Conservation (phyloP, 495 filamentous ascomycete genomes). For the Hypoxylon lienhwacheense region DNA sequence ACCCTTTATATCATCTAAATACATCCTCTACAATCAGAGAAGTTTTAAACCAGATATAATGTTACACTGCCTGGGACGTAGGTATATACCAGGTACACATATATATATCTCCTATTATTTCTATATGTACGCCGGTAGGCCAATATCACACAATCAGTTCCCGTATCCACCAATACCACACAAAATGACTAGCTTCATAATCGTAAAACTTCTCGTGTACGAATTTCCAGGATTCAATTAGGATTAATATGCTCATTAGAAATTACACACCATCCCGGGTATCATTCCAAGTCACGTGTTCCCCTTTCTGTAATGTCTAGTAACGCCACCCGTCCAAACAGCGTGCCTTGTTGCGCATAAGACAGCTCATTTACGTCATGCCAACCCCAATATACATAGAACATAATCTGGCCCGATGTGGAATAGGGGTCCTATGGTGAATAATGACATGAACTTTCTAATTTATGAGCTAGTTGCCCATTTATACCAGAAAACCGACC, state of each 20-base stretch:
- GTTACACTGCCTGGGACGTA: no score
- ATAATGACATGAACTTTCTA: constrained; percentile 30
- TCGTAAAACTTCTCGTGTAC: not conserved
- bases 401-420: constrained; percentile 1
- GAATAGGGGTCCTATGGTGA: not conserved
- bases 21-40: no score
- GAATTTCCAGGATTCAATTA: constrained; percentile 10
- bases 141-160: not conserved
- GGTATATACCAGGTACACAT: no score
- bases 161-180: no score
- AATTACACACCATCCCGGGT: constrained; percentile 33
- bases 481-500: constrained; percentile 43
- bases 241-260: constrained; percentile 28
- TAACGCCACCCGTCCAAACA: constrained; percentile 14
- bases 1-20: no score
- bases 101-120: no score
- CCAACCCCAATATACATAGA: constrained; percentile 22
- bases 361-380: constrained; percentile 14
- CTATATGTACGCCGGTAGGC: not conserved
- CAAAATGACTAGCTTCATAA: no score
- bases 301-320: constrained; percentile 17
- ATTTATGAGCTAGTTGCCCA: constrained; percentile 28
- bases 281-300: constrained; percentile 33
- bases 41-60: no score
- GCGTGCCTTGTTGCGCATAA: constrained; percentile 8